A percentile compares a stretch with the other conserved stretches of the same genome.
Evolutionary conservation across 441 rosid species (phyloP).

Genomic region (Gossypium gossypioides): DNA sequence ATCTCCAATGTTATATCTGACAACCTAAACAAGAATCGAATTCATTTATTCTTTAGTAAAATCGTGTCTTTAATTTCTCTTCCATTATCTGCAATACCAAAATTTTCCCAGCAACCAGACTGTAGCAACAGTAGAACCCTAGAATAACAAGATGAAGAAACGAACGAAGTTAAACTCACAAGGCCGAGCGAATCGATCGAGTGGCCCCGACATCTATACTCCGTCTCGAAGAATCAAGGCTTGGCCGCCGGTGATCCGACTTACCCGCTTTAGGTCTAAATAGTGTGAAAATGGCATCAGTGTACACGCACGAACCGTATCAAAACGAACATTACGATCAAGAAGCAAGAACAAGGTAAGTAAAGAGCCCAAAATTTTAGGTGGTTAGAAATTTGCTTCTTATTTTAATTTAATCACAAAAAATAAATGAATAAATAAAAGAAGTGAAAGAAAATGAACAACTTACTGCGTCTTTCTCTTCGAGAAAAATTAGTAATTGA

Average conservation of each 20-base stretch:
- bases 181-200: slow-evolving; percentile 76
- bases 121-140: slow-evolving; percentile 15
- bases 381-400: neutral
- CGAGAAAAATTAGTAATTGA: neutral
- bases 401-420: neutral
- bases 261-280: neutral
- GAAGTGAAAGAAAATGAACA: neutral
- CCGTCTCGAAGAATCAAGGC: neutral
- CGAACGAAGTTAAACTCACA: slow-evolving; percentile 34
- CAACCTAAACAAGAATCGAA: neutral
- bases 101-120: neutral
- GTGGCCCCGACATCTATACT: slow-evolving; percentile 59
- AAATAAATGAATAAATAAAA: neutral
- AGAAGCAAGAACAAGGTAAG: neutral
- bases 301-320: neutral
- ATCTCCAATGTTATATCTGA: neutral
- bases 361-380: neutral
- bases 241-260: neutral
- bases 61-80: neutral
- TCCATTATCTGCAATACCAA: neutral
- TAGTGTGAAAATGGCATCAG: slow-evolving; percentile 3
- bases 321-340: slow-evolving; percentile 17
- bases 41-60: neutral
- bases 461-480: neutral
- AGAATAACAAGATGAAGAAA: slow-evolving; percentile 5